Evolutionary conservation across 2,329 filamentous ascomycete species (phyloP).

Genomic region (Paramyrothecium sp.): DNA sequence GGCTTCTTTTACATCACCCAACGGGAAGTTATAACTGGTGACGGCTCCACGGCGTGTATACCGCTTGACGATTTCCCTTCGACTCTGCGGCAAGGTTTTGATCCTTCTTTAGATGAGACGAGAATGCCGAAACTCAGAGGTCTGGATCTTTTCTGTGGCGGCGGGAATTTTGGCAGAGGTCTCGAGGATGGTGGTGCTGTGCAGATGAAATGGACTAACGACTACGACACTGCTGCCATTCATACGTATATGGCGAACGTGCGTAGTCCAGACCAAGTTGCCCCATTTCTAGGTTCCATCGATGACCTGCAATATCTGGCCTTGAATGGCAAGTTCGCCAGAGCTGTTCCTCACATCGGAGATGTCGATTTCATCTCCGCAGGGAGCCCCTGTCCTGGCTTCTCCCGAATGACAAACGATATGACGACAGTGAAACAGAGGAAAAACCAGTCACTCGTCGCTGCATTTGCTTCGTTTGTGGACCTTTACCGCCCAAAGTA

Average conservation of each 20-base stretch:
- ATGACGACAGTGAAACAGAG: constrained; percentile 54
- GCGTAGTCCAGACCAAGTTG: constrained; percentile 31
- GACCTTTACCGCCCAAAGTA: constrained; percentile 76
- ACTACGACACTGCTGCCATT: constrained; percentile 61
- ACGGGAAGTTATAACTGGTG: constrained; percentile 8
- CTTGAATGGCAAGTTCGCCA: constrained; percentile 46
- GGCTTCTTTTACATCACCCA: constrained; percentile 65
- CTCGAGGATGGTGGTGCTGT: constrained; percentile 70
- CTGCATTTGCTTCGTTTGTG: constrained; percentile 71
- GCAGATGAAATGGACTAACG: constrained; percentile 65
- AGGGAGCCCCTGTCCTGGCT: constrained; percentile 77
- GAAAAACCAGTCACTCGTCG: constrained; percentile 74
- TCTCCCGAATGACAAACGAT: constrained; percentile 62
- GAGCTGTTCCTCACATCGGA: constrained; percentile 55
- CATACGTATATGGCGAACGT: constrained; percentile 74
- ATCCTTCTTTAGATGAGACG: constrained; percentile 33
- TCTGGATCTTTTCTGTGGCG: constrained; percentile 75
- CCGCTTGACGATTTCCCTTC: constrained; percentile 33
- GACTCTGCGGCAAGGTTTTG: constrained; percentile 53
- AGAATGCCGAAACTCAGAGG: constrained; percentile 48
- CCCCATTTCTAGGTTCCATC: constrained; percentile 69
- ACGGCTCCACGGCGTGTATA: constrained; percentile 15
- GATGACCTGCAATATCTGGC: constrained; percentile 62
- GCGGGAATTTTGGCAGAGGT: constrained; percentile 74
- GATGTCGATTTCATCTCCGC: constrained; percentile 68